Base-by-base conservation (phyloP, 305 asterid genomes). In the Plantago rigida region DNA sequence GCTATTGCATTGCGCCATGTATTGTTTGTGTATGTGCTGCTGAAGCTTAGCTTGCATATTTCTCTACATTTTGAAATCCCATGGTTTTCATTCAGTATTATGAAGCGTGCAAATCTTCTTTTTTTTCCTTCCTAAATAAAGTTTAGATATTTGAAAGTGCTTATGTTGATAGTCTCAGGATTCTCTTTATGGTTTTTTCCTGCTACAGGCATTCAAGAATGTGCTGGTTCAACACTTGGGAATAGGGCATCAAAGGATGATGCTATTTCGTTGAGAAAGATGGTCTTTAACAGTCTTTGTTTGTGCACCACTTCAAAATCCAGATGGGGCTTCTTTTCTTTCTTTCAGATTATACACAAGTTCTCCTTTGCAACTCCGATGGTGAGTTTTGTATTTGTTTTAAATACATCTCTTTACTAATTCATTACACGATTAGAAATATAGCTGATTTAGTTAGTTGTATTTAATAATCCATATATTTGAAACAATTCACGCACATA, bases 201-300 rank as follows among this genome's bases (percentile, higher is more conserved):
- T 53, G 61, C 58, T 15, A 66, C 93, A 93, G 95, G 96, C 89
- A 64, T 89, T 82, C 80, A 78, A 81, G 72, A 82, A 85, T 71
- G 94, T 85, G 73, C 78, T 87, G 70, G 87, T 71, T 67, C 86
- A 78, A 64, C 78, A 81, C 75, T 63, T 87, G 86, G 84, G 88
- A 70, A 78, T 74, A 73, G 72, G 78, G 63, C 58, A 61, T 63
- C 69, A 54, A 65, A 63, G 14, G 69, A 61, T 63, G 41, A 72
- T 46, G 47, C 60, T 28, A 53, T 50, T 39, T 29, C 42, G 60
- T 57, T 66, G 62, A 44, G 34, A 34, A 56, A 17, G 51, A 46
- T 13, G 64, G 65, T 71, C 48, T 55, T 63, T 64, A 48, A 50
- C 62, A 57, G 71, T 57, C 64, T 68, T 59, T 60, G 73, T 57